These are phyloP conservation scores for Termitomyces titanicus DNA, from an alignment of 768 basidiomycete genomes.

Conservation along the genomic window DNA sequence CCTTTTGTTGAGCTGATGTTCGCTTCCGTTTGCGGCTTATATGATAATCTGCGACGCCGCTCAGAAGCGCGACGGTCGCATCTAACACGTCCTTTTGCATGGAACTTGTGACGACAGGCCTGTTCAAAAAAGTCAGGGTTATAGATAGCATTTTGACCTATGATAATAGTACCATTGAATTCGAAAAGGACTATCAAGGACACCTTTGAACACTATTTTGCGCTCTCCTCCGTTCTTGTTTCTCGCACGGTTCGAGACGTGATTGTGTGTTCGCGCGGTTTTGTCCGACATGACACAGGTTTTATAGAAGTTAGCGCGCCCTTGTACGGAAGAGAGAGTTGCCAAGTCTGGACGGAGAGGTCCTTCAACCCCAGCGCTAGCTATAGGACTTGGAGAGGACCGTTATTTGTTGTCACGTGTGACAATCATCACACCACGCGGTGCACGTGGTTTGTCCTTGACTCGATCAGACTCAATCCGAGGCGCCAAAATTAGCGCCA, in stretches of 20 bases:
- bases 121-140: constrained; percentile 21
- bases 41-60: constrained; percentile 46
- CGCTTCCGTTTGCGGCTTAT: constrained; percentile 39
- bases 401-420: too few relatives aligned
- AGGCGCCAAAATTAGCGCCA: too few relatives aligned
- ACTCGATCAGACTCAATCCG: too few relatives aligned
- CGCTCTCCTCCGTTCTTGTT: constrained; percentile 43
- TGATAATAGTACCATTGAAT: constrained; percentile 53
- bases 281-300: constrained; percentile 40
- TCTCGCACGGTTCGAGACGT: constrained; percentile 63
- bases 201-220: constrained; percentile 65
- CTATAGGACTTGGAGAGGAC: too few relatives aligned
- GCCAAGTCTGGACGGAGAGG: too few relatives aligned
- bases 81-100: constrained; percentile 60
- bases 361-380: too few relatives aligned
- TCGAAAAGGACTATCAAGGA: constrained; percentile 69
- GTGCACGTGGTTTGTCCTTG: too few relatives aligned
- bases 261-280: constrained; percentile 48
- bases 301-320: not conserved
- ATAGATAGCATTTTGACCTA: constrained; percentile 4
- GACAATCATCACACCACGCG: too few relatives aligned
- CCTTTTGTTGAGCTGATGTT: not conserved
- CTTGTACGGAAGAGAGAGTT: not conserved
- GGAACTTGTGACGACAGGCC: constrained; percentile 62
- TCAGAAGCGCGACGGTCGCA: constrained; percentile 44